Percentiles rank a stretch among this genome's conserved stretches.
Evolutionary conservation across 495 filamentous ascomycete genomes (phyloP).

Genomic region (Neurospora sp.): DNA sequence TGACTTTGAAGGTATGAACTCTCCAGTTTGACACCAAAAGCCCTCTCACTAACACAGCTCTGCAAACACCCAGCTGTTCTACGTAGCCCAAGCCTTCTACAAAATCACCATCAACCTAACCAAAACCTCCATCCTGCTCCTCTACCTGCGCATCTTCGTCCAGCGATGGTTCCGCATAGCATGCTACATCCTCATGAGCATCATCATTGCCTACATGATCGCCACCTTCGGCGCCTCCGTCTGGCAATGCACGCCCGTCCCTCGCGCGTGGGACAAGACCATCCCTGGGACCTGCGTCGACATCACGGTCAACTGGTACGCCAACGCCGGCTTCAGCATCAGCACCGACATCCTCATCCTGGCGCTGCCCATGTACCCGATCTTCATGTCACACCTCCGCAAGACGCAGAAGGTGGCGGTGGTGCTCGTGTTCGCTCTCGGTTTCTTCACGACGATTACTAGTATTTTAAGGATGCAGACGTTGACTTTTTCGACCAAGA

Average conservation of each 20-base stretch:
- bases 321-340: slow-evolving; percentile 19
- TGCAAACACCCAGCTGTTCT: slow-evolving; percentile 11
- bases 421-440: slow-evolving; percentile 27
- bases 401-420: slow-evolving; percentile 25
- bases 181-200: slow-evolving; percentile 12
- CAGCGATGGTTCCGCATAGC: slow-evolving; percentile 10
- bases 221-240: slow-evolving; percentile 15
- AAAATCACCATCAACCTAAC: slow-evolving; percentile 22
- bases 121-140: slow-evolving; percentile 21
- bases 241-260: slow-evolving; percentile 22
- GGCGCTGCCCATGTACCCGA: slow-evolving; percentile 24
- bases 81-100: slow-evolving; percentile 21
- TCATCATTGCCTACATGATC: slow-evolving; percentile 17
- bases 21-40: neutral
- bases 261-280: slow-evolving; percentile 19
- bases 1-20: slow-evolving; percentile 21
- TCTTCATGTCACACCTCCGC: slow-evolving; percentile 23
- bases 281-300: slow-evolving; percentile 20
- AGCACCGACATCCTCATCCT: slow-evolving; percentile 21
- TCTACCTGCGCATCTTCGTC: slow-evolving; percentile 24
- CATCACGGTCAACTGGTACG: slow-evolving; percentile 16
- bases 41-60: neutral
- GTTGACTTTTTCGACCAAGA: slow-evolving; percentile 9
- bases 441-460: slow-evolving; percentile 18
- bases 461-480: slow-evolving; percentile 16